phyloP scores from a whole-genome alignment of 2,329 filamentous ascomycete species.

The Diaporthe ilicicola region DNA sequence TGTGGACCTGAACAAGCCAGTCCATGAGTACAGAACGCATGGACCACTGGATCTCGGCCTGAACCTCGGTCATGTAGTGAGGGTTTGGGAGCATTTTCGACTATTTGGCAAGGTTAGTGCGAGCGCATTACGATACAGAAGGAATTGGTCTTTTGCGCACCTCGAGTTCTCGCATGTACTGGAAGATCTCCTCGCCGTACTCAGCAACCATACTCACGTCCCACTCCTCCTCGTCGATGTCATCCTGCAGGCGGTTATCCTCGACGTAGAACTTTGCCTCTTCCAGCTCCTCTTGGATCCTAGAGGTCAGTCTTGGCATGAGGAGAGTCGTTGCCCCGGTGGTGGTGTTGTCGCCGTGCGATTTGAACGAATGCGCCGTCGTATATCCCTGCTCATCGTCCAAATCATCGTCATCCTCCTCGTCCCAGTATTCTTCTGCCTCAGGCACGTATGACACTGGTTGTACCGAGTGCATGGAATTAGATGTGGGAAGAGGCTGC shows the following conservation, averaged over 20 bases:
- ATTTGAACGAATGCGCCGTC: constrained; percentile 78
- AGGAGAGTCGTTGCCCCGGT: constrained; percentile 67
- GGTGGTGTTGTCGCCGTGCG: constrained; percentile 70
- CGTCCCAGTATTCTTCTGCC: constrained; percentile 79
- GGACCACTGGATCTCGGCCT: constrained; percentile 98
- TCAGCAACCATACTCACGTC: constrained; percentile 98
- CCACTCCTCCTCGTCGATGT: constrained; percentile 88
- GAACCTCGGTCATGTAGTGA: constrained; percentile 90
- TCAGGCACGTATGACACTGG: constrained; percentile 49
- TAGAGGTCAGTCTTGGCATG: constrained; percentile 75
- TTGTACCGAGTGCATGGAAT: background rate
- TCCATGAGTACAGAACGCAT: constrained; percentile 98
- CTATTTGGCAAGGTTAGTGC: constrained; percentile 39
- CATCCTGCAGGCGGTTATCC: constrained; percentile 70
- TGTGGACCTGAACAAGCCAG: constrained; percentile 96
- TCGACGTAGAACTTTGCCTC: constrained; percentile 72
- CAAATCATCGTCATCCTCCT: constrained; percentile 75
- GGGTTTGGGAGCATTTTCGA: constrained; percentile 75
- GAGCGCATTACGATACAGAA: too few species aligned
- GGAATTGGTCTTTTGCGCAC: constrained; percentile 54
- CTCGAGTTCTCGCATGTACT: constrained; percentile 90
- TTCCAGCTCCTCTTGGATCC: constrained; percentile 77
- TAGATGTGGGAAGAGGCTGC: constrained; percentile 31
- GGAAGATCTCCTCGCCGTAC: constrained; percentile 95
- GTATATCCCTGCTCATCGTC: constrained; percentile 76